Evolutionary conservation across 495 filamentous ascomycete genomes (phyloP).

Genomic region (Symbiotaphrina buchneri): DNA sequence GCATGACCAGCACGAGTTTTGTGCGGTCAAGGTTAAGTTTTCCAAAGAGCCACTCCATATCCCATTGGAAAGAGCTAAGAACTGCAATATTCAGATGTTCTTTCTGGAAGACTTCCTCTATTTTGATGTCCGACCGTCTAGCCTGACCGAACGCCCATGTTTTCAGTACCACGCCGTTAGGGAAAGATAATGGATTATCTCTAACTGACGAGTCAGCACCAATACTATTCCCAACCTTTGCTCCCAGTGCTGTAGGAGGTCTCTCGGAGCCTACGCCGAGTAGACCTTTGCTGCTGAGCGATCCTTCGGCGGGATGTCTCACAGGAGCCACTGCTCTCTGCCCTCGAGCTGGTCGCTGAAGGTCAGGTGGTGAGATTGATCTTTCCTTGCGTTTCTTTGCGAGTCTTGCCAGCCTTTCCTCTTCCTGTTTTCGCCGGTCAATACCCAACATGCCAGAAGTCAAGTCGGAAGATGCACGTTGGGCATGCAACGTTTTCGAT

Average conservation of each 20-base stretch:
- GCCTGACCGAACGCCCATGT: slow-evolving; percentile 42
- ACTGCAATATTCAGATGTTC: slow-evolving; percentile 49
- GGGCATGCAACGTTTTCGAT: neutral
- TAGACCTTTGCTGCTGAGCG: no score
- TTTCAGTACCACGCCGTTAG: slow-evolving; percentile 54
- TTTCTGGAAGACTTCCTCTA: slow-evolving; percentile 73
- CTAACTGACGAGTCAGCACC: no score
- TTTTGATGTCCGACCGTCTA: slow-evolving; percentile 53
- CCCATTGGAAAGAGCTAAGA: slow-evolving; percentile 72
- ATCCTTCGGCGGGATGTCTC: no score
- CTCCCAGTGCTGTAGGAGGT: no score
- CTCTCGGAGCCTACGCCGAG: no score
- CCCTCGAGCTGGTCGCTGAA: slow-evolving; percentile 6
- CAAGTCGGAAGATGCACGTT: no score
- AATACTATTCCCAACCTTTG: no score
- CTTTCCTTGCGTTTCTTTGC: slow-evolving; percentile 32
- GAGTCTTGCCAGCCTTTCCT: slow-evolving; percentile 52
- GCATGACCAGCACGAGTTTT: slow-evolving; percentile 43
- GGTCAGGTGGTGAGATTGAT: slow-evolving; percentile 17
- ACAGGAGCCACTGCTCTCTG: slow-evolving; percentile 5
- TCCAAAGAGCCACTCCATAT: slow-evolving; percentile 44
- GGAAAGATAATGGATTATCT: slow-evolving; percentile 10
- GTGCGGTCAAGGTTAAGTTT: slow-evolving; percentile 32
- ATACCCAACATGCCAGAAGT: slow-evolving; percentile 22
- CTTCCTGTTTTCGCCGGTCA: slow-evolving; percentile 67